Conservation (phyloP, 2,329 filamentous ascomycete species). For the Cytospora piceae region DNA sequence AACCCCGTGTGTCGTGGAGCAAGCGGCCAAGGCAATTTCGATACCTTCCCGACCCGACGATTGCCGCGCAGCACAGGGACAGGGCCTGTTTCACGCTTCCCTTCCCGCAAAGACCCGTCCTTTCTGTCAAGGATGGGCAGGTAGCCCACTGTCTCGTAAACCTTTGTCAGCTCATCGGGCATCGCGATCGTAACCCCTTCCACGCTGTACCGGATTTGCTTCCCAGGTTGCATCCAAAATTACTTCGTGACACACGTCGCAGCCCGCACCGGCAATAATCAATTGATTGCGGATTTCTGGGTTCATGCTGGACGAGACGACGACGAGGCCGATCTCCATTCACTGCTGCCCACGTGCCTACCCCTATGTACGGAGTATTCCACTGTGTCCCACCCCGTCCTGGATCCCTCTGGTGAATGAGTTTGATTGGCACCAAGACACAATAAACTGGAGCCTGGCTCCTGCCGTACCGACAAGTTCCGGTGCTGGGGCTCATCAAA, state of each 20-base stretch:
- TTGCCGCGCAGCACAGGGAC: background rate
- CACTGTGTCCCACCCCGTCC: constrained; percentile 5
- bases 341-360: constrained; percentile 18
- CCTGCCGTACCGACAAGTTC: constrained; percentile 3
- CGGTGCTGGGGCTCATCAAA: constrained; percentile 7
- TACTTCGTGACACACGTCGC: background rate
- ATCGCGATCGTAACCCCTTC: background rate
- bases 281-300: constrained; percentile 3
- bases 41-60: background rate
- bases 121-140: no score
- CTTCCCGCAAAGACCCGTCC: background rate
- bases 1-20: background rate
- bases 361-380: background rate
- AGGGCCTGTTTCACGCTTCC: background rate
- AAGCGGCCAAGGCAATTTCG: background rate
- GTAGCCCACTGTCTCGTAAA: background rate
- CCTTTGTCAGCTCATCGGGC: background rate
- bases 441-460: constrained; percentile 11
- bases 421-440: background rate
- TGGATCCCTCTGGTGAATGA: background rate
- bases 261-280: constrained; percentile 3
- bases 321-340: background rate
- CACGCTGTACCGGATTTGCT: background rate
- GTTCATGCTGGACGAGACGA: background rate
- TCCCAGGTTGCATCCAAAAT: background rate